phyloP scores from a whole-genome alignment of 208 protist genomes.

The Acanthamoeba triangularis region DNA sequence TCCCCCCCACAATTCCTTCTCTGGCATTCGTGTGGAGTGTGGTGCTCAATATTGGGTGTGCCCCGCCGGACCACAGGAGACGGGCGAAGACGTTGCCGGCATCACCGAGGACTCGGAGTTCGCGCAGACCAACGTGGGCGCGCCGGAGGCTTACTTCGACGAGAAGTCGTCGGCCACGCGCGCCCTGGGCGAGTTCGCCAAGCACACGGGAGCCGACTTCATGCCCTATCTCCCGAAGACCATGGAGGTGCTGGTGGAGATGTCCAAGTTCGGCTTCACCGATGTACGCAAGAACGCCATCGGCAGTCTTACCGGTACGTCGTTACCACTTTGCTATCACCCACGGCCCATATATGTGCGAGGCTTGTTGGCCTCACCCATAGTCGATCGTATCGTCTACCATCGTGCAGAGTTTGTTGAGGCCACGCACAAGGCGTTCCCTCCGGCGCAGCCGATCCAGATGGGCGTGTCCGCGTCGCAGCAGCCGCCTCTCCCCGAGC shows the following conservation, averaged over 20 bases:
- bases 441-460: conserved; percentile 25
- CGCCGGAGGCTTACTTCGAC: conserved; percentile 62
- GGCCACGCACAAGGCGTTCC: conserved; percentile 46
- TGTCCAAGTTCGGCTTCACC: conserved; percentile 49
- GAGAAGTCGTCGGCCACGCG: conserved; percentile 59
- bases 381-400: not conserved
- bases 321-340: not conserved
- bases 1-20: not conserved
- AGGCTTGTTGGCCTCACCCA: not conserved
- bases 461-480: conserved; percentile 34
- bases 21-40: not conserved
- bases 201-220: conserved; percentile 11
- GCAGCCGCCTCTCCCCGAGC: conserved; percentile 48
- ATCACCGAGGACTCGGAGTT: conserved; percentile 35
- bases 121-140: conserved; percentile 54
- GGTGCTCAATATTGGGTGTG: too few relatives aligned
- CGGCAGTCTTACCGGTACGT: not conserved
- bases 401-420: conserved; percentile 37
- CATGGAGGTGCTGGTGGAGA: conserved; percentile 45
- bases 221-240: conserved; percentile 60
- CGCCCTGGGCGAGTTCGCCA: conserved; percentile 41
- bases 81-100: not conserved
- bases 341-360: not conserved
- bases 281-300: conserved; percentile 55
- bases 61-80: not conserved